Percentiles rank a stretch among this genome's conserved stretches.
These are phyloP conservation scores for Dioscorea alata DNA, from an alignment of 106 monocot species.

Conservation along the genomic window DNA sequence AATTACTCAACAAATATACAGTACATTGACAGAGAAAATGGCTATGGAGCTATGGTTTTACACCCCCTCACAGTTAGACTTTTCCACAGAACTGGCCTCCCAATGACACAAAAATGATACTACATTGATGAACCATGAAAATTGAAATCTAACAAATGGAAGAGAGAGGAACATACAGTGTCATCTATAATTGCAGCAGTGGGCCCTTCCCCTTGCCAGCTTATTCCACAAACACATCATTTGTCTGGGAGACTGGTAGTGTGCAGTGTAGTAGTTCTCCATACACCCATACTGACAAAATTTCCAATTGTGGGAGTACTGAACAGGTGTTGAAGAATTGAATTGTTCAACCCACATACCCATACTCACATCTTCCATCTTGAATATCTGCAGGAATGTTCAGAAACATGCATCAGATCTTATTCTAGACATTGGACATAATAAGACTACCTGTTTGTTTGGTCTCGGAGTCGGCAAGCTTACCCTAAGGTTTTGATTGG, in stretches of 20 bases:
- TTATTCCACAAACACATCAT: conserved; percentile 91
- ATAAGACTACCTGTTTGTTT: not conserved
- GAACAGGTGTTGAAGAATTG: conserved; percentile 44
- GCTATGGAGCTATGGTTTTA: no score
- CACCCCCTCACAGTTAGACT: no score
- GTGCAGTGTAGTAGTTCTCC: conserved; percentile 77
- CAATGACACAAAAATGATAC: not conserved
- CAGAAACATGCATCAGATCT: not conserved
- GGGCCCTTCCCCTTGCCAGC: conserved; percentile 42
- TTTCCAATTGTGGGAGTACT: conserved; percentile 76
- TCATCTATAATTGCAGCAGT: conserved; percentile 87
- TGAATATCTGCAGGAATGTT: conserved; percentile 75
- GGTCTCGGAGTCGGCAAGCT: not conserved
- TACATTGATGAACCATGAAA: not conserved
- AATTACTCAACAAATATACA: no score
- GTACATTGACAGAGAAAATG: no score
- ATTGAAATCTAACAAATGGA: not conserved
- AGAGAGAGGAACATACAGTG: not conserved
- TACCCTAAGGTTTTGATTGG: conserved; percentile 61
- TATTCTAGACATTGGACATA: not conserved
- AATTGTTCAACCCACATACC: conserved; percentile 98
- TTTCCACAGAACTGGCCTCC: not conserved
- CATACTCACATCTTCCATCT: conserved; percentile 99
- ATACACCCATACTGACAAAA: conserved; percentile 96
- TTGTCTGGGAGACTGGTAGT: conserved; percentile 93